Base-by-base conservation (phyloP, 805 yeast species). In the Zygotorulaspora sp. region DNA sequence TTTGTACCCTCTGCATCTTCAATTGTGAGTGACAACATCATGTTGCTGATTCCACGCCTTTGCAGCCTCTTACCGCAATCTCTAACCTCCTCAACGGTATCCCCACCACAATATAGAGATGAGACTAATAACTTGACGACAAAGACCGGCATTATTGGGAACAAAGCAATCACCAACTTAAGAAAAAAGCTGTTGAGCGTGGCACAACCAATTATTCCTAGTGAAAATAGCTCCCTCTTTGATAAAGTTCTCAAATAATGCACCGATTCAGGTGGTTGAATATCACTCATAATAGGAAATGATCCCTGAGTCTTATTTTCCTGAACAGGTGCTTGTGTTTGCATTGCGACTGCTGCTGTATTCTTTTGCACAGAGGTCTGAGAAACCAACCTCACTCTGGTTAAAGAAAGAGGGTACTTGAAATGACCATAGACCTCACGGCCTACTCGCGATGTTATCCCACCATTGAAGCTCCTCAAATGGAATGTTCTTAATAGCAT, bases 11-110 rank as follows among this genome's bases (percentile, higher is more conserved):
- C 85, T 37, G 96, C 81, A 39, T 92, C 95, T 64, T 89, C 97
- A 36, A 89, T 88, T 11, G 96, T 86, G 59, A 87, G 76, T 1
- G 94, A 82, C n/a, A 89, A 68, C 95, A 89, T 87, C 95, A 89
- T 86, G 68, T 89, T 90, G 49, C 84, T 77, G 55, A 88, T 83
- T 7, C 95, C 95, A 44, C 95, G 72, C 35, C 72, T 61, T 38
- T 77, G 69, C 48, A 89, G 70, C 41, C 77, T 68, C 38, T 70
- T 65, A 36, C 95, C 95, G 3, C 95, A 83, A 38, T 68, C 59
- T 37, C 76, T 68, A 10, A 89, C 92, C 47, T 88, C 83, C 8
- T 63, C 62, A 38, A 81, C 72, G 43, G 74, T 77, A 52, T 84
- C 90, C 40, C 97, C 97, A 26, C 97, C 97, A 58, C 94, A 83